Conservation (phyloP, 2,329 filamentous ascomycete species). For the Dactylellina parvicollis region DNA sequence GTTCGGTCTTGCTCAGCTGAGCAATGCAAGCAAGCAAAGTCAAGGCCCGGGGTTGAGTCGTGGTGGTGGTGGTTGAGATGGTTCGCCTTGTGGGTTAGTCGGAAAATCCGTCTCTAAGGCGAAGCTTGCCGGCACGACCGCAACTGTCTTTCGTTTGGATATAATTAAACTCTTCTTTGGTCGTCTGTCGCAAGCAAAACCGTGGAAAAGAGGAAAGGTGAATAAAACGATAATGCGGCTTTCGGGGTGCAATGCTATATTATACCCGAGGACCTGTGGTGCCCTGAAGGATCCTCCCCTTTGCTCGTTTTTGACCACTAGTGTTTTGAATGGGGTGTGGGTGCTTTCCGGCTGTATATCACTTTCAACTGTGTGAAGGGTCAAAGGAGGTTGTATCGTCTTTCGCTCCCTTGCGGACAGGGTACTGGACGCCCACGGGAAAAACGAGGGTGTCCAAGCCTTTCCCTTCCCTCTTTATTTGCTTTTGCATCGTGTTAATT, state of each 20-base stretch:
- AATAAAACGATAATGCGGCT: constrained; percentile 28
- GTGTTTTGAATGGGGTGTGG: constrained; percentile 50
- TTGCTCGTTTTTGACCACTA: constrained; percentile 42
- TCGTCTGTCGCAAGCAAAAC: constrained; percentile 21
- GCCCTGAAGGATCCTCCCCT: constrained; percentile 45
- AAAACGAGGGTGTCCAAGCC: constrained; percentile 53
- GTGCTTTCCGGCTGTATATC: constrained; percentile 53
- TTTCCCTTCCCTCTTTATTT: constrained; percentile 17
- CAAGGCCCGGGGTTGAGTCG: constrained; percentile 23
- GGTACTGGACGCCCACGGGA: constrained; percentile 41
- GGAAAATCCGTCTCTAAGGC: constrained; percentile 50
- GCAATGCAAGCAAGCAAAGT: constrained; percentile 50
- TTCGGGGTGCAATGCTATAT: constrained; percentile 53
- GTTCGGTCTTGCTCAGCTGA: constrained; percentile 51
- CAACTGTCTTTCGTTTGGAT: constrained; percentile 26
- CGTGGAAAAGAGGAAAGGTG: constrained; percentile 18
- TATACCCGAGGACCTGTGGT: constrained; percentile 53
- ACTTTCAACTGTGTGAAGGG: constrained; percentile 42
- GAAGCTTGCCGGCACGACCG: constrained; percentile 52
- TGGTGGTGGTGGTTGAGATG: constrained; percentile 22
- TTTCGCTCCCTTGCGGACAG: constrained; percentile 38
- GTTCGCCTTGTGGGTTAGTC: constrained; percentile 54
- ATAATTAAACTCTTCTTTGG: constrained; percentile 22
- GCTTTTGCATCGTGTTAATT: constrained; percentile 36
- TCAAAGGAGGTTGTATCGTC: constrained; percentile 51